Conservation (phyloP, 169 alveolate species). For the Plasmodium yoelii region DNA sequence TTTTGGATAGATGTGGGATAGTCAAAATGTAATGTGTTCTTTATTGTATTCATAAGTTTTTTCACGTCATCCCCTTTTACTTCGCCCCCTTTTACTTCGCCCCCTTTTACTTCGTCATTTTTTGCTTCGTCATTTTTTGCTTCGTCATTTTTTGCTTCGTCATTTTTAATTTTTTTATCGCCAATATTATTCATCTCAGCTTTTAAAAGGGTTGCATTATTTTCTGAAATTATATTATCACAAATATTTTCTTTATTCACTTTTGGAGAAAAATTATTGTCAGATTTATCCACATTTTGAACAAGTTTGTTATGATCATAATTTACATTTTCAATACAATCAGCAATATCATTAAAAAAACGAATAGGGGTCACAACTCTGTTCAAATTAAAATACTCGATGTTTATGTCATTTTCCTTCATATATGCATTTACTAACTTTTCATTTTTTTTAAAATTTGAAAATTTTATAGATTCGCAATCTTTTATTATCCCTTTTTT, state of each 20-base stretch:
- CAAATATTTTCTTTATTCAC: not conserved
- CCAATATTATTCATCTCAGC: not conserved
- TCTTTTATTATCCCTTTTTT: not conserved
- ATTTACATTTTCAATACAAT: not conserved
- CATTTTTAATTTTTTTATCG: not conserved
- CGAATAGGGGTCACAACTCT: slow-evolving; percentile 50
- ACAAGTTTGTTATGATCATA: not conserved
- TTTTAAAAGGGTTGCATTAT: not conserved
- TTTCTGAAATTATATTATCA: not conserved
- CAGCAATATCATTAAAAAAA: slow-evolving; percentile 38
- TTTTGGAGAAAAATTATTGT: not conserved
- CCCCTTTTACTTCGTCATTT: too few relatives aligned
- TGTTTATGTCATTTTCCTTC: slow-evolving; percentile 60
- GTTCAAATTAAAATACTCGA: slow-evolving; percentile 27
- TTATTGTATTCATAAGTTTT: slow-evolving; percentile 31
- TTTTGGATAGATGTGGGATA: slow-evolving; percentile 58
- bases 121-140: too few relatives aligned
- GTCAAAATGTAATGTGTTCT: slow-evolving; percentile 39
- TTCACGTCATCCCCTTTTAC: too few relatives aligned
- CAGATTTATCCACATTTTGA: not conserved
- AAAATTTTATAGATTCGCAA: slow-evolving; percentile 13
- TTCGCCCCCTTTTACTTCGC: too few relatives aligned
- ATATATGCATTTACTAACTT: slow-evolving; percentile 24
- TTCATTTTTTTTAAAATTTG: slow-evolving; percentile 18
- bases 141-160: too few relatives aligned